Conservation (phyloP, 768 basidiomycete species). For the Amanita inopinata region DNA sequence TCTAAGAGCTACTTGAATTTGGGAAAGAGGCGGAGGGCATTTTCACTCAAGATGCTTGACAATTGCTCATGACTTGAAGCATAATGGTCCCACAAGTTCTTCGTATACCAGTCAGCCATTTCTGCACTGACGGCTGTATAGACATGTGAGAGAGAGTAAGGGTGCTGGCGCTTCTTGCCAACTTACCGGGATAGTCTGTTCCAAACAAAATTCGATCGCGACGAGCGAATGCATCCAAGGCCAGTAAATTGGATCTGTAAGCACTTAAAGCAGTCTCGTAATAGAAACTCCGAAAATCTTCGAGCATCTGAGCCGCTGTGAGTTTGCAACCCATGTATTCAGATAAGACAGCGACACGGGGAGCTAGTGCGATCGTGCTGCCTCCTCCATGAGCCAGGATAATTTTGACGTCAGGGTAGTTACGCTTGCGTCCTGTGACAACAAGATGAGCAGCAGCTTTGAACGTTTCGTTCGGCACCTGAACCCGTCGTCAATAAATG, state of each 20-base stretch:
- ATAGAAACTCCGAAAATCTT: conserved; percentile 64
- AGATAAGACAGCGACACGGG: conserved; percentile 61
- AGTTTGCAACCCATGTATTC: conserved; percentile 61
- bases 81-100: conserved; percentile 40
- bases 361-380: conserved; percentile 50
- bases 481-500: not conserved
- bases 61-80: conserved; percentile 27
- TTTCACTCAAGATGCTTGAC: conserved; percentile 34
- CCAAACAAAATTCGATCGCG: conserved; percentile 55
- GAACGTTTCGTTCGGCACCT: conserved; percentile 79
- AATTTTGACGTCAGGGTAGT: conserved; percentile 47
- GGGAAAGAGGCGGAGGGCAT: conserved; percentile 45
- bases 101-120: conserved; percentile 54
- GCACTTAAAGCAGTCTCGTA: conserved; percentile 66
- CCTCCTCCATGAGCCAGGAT: conserved; percentile 74
- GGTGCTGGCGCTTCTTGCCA: not conserved
- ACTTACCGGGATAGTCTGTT: conserved; percentile 66
- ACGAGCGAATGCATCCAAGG: conserved; percentile 41
- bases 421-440: conserved; percentile 57
- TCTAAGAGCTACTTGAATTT: too few relatives aligned
- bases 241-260: conserved; percentile 38
- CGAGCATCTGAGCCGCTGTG: conserved; percentile 53
- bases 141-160: not conserved
- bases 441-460: conserved; percentile 76
- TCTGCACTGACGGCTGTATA: conserved; percentile 44